These are phyloP conservation scores for Lodderomyces beijingensis DNA, from an alignment of 1,139 yeast genomes.

Conservation along the genomic window DNA sequence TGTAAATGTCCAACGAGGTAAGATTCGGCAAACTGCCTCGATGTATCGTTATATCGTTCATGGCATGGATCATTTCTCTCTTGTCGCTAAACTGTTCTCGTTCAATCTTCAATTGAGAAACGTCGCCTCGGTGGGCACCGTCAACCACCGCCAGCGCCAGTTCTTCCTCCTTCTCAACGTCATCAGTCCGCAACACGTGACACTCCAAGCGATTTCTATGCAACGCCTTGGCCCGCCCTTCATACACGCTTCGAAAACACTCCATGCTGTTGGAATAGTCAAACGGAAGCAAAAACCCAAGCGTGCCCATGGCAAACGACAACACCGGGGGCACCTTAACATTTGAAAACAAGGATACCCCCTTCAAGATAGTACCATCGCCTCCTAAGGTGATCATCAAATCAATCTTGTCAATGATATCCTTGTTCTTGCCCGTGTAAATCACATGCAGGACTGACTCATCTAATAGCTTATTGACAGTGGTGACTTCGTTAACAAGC, in stretches of 20 bases:
- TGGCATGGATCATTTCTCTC: slow-evolving; percentile 55
- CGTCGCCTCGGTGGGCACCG: not conserved
- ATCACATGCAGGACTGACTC: slow-evolving; percentile 10
- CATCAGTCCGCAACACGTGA: slow-evolving; percentile 48
- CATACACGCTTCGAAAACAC: slow-evolving; percentile 65
- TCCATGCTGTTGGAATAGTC: slow-evolving; percentile 57
- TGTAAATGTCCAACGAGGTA: slow-evolving; percentile 73
- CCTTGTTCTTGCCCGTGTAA: slow-evolving; percentile 57
- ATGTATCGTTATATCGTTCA: slow-evolving; percentile 87
- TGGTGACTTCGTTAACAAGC: slow-evolving; percentile 31
- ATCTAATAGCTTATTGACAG: slow-evolving; percentile 9
- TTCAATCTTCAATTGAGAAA: slow-evolving; percentile 3
- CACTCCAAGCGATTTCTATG: slow-evolving; percentile 78
- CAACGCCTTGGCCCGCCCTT: slow-evolving; percentile 63
- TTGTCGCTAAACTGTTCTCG: slow-evolving; percentile 1
- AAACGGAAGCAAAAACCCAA: slow-evolving; percentile 88
- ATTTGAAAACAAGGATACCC: slow-evolving; percentile 61
- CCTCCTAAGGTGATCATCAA: slow-evolving; percentile 87
- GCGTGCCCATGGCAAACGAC: slow-evolving; percentile 85
- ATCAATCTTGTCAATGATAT: slow-evolving; percentile 59
- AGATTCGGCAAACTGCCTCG: slow-evolving; percentile 87
- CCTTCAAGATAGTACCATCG: slow-evolving; percentile 87
- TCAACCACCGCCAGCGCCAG: slow-evolving; percentile 1
- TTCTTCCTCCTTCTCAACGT: slow-evolving; percentile 4
- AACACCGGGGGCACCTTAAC: slow-evolving; percentile 81